Evolutionary conservation across 1,284 basidiomycete species (phyloP).

Genomic region (Phenoliferia sp.): DNA sequence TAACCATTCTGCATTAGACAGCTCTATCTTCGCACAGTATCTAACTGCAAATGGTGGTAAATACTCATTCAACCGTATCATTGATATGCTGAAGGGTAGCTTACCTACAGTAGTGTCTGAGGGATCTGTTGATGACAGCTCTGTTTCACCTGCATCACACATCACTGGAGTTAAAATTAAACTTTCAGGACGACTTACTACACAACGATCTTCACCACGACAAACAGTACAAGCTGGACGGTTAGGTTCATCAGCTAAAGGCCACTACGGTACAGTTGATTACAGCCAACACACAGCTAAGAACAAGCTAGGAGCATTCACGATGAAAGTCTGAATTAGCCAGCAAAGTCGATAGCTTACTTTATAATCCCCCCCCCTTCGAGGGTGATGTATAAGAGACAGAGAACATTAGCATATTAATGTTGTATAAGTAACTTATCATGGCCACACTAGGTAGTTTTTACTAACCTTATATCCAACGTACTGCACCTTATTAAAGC

Average conservation of each 20-base stretch:
- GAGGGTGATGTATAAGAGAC: no score
- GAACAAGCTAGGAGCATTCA: conserved; percentile 18
- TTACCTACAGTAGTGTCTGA: conserved; percentile 20
- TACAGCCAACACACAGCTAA: conserved; percentile 21
- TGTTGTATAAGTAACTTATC: neutral
- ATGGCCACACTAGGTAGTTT: neutral
- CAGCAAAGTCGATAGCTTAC: conserved; percentile 16
- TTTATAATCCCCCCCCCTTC: conserved; percentile 1
- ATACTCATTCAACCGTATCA: conserved; percentile 22
- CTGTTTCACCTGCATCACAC: conserved; percentile 13
- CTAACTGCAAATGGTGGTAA: conserved; percentile 20
- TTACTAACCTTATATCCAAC: neutral
- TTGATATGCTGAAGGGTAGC: conserved; percentile 19
- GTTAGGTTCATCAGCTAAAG: conserved; percentile 22
- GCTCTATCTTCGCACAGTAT: conserved; percentile 28
- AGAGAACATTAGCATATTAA: no score
- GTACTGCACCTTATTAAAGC: neutral
- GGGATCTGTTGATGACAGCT: conserved; percentile 12
- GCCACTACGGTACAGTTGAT: conserved; percentile 16
- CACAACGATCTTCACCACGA: conserved; percentile 18
- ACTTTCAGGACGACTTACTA: conserved; percentile 19
- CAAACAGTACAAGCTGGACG: conserved; percentile 22
- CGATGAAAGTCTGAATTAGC: conserved; percentile 22
- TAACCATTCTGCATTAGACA: conserved; percentile 28
- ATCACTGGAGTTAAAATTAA: conserved; percentile 23